These are phyloP conservation scores for Botryosphaeria agaves DNA, from an alignment of 2,329 filamentous ascomycete genomes.

Conservation along the genomic window DNA sequence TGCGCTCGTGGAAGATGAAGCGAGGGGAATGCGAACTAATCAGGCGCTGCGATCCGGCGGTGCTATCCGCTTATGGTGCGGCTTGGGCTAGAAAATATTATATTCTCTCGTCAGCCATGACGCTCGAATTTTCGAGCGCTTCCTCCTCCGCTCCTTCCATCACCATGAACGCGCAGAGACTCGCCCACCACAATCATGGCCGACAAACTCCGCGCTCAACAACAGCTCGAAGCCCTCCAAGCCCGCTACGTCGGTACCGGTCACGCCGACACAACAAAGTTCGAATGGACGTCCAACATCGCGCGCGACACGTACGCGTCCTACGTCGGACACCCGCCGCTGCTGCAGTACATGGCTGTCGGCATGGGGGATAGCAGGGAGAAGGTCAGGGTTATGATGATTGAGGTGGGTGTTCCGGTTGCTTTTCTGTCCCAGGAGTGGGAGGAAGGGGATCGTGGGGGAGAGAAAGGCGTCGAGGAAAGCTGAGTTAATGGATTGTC, in stretches of 20 bases:
- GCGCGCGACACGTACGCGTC: constrained; percentile 82
- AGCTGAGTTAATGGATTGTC: constrained; percentile 4
- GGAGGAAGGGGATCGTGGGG: not conserved
- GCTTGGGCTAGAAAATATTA: no score
- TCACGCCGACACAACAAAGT: constrained; percentile 89
- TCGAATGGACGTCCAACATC: constrained; percentile 96
- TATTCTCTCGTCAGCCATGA: not conserved
- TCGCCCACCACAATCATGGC: constrained; percentile 42
- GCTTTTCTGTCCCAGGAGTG: constrained; percentile 9
- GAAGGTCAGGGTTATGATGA: constrained; percentile 61
- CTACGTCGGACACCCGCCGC: constrained; percentile 75
- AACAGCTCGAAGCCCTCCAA: constrained; percentile 94
- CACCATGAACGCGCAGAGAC: no score
- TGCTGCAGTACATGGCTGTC: constrained; percentile 77
- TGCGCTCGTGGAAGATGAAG: no score
- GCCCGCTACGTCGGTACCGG: constrained; percentile 92
- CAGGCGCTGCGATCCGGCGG: no score
- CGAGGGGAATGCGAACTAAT: no score
- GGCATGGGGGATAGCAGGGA: constrained; percentile 73
- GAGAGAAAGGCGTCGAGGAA: not conserved
- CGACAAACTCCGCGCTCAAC: constrained; percentile 93
- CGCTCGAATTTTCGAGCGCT: no score
- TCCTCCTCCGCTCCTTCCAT: no score
- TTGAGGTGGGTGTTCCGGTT: constrained; percentile 46
- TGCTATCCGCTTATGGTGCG: no score